These are phyloP conservation scores for Trichoderma lentiforme DNA, from an alignment of 2,329 filamentous ascomycete species.

Conservation along the genomic window DNA sequence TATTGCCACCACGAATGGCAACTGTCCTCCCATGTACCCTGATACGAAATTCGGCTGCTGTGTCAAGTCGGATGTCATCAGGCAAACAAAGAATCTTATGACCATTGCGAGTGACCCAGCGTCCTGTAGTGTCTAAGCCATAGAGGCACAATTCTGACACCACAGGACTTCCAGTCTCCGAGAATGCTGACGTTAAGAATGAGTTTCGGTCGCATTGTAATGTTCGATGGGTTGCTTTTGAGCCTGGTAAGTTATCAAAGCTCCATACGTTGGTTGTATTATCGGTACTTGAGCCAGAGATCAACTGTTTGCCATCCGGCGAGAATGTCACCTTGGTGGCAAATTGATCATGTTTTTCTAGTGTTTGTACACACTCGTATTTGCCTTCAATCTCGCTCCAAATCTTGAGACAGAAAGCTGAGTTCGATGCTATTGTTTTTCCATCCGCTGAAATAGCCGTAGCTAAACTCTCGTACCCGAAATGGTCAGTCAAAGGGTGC, in stretches of 20 bases:
- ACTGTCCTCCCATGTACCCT: background rate
- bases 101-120: background rate
- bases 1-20: fast-evolving
- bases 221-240: background rate
- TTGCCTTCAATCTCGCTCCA: background rate
- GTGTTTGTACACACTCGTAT: background rate
- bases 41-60: background rate
- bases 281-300: background rate
- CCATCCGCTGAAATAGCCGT: background rate
- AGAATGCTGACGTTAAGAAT: background rate
- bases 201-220: background rate
- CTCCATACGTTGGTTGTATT: background rate
- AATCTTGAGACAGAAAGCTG: background rate
- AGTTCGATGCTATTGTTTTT: background rate
- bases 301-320: background rate
- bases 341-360: background rate
- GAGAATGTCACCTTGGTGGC: background rate
- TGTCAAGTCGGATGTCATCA: background rate
- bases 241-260: background rate
- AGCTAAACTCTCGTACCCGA: too few species aligned
- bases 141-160: background rate
- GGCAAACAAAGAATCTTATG: background rate
- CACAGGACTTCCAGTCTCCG: background rate
- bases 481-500: background rate
- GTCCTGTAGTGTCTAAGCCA: background rate